Evolutionary conservation across 208 protist species (phyloP).

Genomic region (Spongospora subterranea): DNA sequence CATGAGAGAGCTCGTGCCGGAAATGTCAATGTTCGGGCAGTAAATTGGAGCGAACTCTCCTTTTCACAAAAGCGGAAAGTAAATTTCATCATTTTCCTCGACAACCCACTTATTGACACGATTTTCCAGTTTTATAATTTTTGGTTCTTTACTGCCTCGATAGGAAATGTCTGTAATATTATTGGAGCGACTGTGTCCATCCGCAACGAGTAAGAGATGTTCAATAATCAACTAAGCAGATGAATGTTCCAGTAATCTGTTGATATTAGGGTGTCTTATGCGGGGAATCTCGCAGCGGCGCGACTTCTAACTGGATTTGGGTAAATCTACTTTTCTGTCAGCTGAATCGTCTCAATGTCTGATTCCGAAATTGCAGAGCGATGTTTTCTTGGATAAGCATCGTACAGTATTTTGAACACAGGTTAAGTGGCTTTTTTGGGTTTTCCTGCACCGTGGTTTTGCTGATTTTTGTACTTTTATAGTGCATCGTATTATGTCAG

Average conservation of each 20-base stretch:
- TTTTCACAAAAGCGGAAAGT: slow-evolving; percentile 51
- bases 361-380: not conserved
- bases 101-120: not conserved
- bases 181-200: slow-evolving; percentile 21
- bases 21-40: not conserved
- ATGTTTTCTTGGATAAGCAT: slow-evolving; percentile 60
- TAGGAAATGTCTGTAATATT: slow-evolving; percentile 44
- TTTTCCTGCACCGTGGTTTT: not conserved
- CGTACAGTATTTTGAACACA: slow-evolving; percentile 59
- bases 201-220: slow-evolving; percentile 19
- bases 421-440: not conserved
- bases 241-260: too few relatives aligned
- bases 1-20: not conserved
- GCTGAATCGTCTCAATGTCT: not conserved
- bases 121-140: slow-evolving; percentile 55
- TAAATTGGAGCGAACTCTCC: slow-evolving; percentile 23
- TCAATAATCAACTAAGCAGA: too few relatives aligned
- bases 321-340: not conserved
- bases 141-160: slow-evolving; percentile 56
- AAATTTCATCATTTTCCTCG: not conserved
- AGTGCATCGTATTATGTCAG: slow-evolving; percentile 38
- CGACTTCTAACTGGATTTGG: slow-evolving; percentile 21
- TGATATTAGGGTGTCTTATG: not conserved
- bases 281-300: not conserved
- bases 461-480: not conserved